Evolutionary conservation across 306 rosid species (phyloP), one percentile per base, ranked within the genome.

Genomic region (Senna siamea): DNA sequence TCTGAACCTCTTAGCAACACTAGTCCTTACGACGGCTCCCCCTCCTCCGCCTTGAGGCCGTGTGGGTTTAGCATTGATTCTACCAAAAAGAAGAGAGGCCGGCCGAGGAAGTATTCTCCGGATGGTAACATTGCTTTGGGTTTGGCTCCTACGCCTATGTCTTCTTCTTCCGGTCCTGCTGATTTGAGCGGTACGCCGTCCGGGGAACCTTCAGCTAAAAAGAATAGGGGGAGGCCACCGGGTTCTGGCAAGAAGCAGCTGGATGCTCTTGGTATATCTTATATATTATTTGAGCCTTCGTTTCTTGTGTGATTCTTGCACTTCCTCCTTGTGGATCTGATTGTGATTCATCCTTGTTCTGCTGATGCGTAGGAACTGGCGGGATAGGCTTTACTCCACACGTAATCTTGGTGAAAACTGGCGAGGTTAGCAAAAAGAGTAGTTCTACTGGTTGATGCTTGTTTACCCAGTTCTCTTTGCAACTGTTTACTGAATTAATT

Each of bases 41-140:
- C 92, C 30, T 76, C 86, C 56, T 76, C 82, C 23, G 80, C 81
- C 0, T 4, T 79, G 75, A 83, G 81, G 77, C 82, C 90, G 1
- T 77, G 84, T 0, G 88, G 82, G 5, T 80, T 86, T 13, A 66
- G 60, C 78, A 63, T 84, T 5, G 96, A 88, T 20, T 72, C 88
- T 7, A 80, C 67, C 0, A 93, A 88, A 81, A 93, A 83, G 83
- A 93, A 87, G 85, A 85, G 98, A n/a, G 98, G 98, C n/a, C 82
- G 98, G 8, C 98, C 98, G 1, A 84, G 93, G 40, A 93, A 93
- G 75, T 84, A 87, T 73, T 86, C 91, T 0, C 86, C 90, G 0
- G 96, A 90, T 9, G 96, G 88, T 50, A 85, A 81, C 88, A 93
- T 88, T 81, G 90, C 90, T 2, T 69, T 90, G 81, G 95, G 88